Conservation (phyloP, 305 asterid genomes). For the Stenogyne calaminthoides region DNA sequence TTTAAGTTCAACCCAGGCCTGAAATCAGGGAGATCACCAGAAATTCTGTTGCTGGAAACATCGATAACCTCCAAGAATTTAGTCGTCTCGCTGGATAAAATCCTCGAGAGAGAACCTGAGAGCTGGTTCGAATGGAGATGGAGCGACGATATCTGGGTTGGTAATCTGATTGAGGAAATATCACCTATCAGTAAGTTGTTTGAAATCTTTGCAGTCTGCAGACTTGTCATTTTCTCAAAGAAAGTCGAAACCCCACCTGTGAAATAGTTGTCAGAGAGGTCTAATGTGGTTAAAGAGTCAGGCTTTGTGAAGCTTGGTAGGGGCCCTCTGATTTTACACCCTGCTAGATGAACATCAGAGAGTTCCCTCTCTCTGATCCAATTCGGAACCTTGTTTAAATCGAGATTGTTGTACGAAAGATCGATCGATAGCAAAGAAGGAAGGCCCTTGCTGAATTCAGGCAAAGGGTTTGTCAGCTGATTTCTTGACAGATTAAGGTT, state of each 20-base stretch:
- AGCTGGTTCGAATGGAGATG: slow-evolving; percentile 79
- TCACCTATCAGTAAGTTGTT: slow-evolving; percentile 61
- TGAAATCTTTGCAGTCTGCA: slow-evolving; percentile 64
- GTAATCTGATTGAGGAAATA: slow-evolving; percentile 60
- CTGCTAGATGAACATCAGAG: slow-evolving; percentile 69
- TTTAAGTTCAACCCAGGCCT: slow-evolving; percentile 43
- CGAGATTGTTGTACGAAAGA: slow-evolving; percentile 71
- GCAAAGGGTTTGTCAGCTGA: slow-evolving; percentile 62
- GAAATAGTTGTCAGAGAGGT: slow-evolving; percentile 79
- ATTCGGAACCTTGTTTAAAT: slow-evolving; percentile 59
- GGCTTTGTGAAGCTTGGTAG: slow-evolving; percentile 80
- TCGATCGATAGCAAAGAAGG: slow-evolving; percentile 74
- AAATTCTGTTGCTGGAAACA: slow-evolving; percentile 64
- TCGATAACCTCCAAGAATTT: slow-evolving; percentile 71
- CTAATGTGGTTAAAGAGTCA: slow-evolving; percentile 60
- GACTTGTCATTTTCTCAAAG: slow-evolving; percentile 52
- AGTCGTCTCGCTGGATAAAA: slow-evolving; percentile 51
- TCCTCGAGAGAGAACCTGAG: slow-evolving; percentile 57
- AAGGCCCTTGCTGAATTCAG: slow-evolving; percentile 56
- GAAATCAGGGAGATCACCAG: slow-evolving; percentile 72
- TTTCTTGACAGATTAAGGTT: slow-evolving; percentile 80
- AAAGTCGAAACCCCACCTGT: slow-evolving; percentile 58
- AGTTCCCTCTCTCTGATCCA: slow-evolving; percentile 78
- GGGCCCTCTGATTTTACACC: slow-evolving; percentile 69
- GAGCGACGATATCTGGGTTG: slow-evolving; percentile 57